Evolutionary conservation across 2,329 filamentous ascomycete genomes (phyloP).

Genomic region (Aschersonia sp.): DNA sequence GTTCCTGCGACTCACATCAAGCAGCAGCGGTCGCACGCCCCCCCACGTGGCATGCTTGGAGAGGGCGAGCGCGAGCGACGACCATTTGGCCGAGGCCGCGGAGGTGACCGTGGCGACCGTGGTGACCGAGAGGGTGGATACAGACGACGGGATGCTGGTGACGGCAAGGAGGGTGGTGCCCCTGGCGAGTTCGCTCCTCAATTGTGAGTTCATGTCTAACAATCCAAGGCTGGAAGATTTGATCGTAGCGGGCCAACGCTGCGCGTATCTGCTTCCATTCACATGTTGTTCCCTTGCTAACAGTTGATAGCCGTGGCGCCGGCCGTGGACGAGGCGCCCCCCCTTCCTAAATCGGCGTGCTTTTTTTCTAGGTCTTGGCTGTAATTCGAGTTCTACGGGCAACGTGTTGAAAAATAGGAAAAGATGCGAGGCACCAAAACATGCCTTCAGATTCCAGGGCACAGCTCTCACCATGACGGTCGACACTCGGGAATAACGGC

Average conservation of each 20-base stretch:
- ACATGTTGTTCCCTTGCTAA: background rate
- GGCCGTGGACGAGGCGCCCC: slow-evolving; percentile 73
- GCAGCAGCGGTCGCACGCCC: slow-evolving; percentile 97
- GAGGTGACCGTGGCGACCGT: slow-evolving; percentile 44
- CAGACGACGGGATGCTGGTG: slow-evolving; percentile 75
- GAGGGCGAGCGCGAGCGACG: slow-evolving; percentile 70
- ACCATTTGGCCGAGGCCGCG: slow-evolving; percentile 69
- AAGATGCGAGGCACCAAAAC: slow-evolving; percentile 17
- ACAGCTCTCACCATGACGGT: slow-evolving; percentile 21
- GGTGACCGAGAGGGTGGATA: slow-evolving; percentile 72
- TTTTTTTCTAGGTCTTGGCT: slow-evolving; percentile 24
- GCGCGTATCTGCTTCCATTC: too few species aligned
- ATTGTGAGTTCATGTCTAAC: slow-evolving; percentile 46
- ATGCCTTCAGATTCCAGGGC: slow-evolving; percentile 30
- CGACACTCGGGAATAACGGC: slow-evolving; percentile 11
- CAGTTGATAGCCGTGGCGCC: slow-evolving; percentile 55
- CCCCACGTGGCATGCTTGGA: slow-evolving; percentile 96
- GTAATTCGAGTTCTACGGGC: slow-evolving; percentile 24
- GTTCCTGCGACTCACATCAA: slow-evolving; percentile 99
- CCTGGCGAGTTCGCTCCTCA: slow-evolving; percentile 83
- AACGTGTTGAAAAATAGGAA: background rate
- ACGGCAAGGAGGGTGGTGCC: slow-evolving; percentile 82
- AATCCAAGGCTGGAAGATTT: too few species aligned
- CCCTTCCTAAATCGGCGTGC: slow-evolving; percentile 39
- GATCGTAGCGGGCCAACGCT: background rate